phyloP scores from a whole-genome alignment of 768 basidiomycete species.

The Vararia minispora region DNA sequence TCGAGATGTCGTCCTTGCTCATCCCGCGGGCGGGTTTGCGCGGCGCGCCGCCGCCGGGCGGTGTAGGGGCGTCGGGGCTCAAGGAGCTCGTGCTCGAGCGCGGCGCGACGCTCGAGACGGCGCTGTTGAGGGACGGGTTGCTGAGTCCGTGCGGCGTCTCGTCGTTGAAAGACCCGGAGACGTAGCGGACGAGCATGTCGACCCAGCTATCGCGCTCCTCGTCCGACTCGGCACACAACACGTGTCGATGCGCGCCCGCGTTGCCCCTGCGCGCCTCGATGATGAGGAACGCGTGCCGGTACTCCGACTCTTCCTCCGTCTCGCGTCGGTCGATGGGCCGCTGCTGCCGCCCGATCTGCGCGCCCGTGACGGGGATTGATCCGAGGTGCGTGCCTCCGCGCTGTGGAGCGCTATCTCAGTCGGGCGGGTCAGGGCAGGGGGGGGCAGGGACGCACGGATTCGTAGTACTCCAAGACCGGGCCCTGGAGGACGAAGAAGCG shows the following conservation, averaged over 20 bases:
- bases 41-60: slow-evolving; percentile 9
- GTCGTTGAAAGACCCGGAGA: slow-evolving; percentile 70
- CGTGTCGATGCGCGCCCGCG: slow-evolving; percentile 68
- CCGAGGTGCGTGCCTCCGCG: slow-evolving; percentile 89
- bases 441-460: slow-evolving; percentile 61
- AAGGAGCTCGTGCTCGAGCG: slow-evolving; percentile 47
- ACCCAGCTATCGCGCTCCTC: slow-evolving; percentile 92
- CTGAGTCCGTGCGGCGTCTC: slow-evolving; percentile 35
- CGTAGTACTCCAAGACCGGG: slow-evolving; percentile 87
- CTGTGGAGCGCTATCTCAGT: slow-evolving; percentile 24
- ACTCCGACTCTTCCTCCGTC: slow-evolving; percentile 81
- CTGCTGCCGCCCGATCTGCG: slow-evolving; percentile 95
- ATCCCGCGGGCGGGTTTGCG: slow-evolving; percentile 29
- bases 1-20: slow-evolving; percentile 50
- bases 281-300: slow-evolving; percentile 94
- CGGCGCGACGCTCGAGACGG: slow-evolving; percentile 24
- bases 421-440: slow-evolving; percentile 1
- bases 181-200: slow-evolving; percentile 82
- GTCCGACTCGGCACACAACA: slow-evolving; percentile 95
- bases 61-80: slow-evolving; percentile 28
- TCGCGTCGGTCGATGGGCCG: slow-evolving; percentile 39
- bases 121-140: slow-evolving; percentile 11
- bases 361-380: slow-evolving; percentile 81
- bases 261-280: slow-evolving; percentile 78
- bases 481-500: slow-evolving; percentile 92